Base-by-base conservation (phyloP, 2,329 filamentous ascomycete species). In the Aureobasidium pullulans region DNA sequence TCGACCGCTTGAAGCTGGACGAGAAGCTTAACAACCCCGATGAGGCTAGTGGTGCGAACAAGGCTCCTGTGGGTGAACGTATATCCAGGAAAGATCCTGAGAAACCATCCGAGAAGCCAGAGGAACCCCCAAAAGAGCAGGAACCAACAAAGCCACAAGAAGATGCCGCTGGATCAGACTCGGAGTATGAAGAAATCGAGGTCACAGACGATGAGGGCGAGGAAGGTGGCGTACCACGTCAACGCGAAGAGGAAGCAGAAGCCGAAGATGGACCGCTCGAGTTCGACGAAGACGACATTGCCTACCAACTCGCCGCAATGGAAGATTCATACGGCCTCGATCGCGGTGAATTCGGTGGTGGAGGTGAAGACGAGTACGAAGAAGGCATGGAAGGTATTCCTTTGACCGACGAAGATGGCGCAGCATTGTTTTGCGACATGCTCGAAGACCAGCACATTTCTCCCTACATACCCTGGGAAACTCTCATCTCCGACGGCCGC, bases 221-320 rank as follows among this genome's bases (percentile, higher is more conserved):
- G 59, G 77, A 79, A 2, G 48, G 48, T 4, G 48, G 80, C 46
- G 79, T 74, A 11, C 66, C 81, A 66, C 76, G 73, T 64, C 75
- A 69, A 79, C 16, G 66, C 63, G 19, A 64, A 7, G 73, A 73
- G 6, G 73, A 79, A 13, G 71, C 70, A 78, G 9, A 66, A 63
- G 13, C 65, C 9, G 74, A 75, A 8, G 74, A 80, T 11, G 73
- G 76, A 47, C 75, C 79, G 0, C 75, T 94, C 7, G 93, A 96
- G 67, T 96, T 96, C 67, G 89, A 88, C 59, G 94, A 97, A 71
- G 93, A 92, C 57, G 94, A 99, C 68, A 95, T 99, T 66, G 92
- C 90, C 37, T 92, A 87, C 69, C 94, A 99, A 69, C 79, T 99
- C 11, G 89, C 89, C 57, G 86, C 89, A 29, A 96, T 96, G 89